Evolutionary conservation across 208 protist genomes (phyloP), one percentile per base, ranked within the genome.

Genomic region (Herpetomonas muscarum): DNA sequence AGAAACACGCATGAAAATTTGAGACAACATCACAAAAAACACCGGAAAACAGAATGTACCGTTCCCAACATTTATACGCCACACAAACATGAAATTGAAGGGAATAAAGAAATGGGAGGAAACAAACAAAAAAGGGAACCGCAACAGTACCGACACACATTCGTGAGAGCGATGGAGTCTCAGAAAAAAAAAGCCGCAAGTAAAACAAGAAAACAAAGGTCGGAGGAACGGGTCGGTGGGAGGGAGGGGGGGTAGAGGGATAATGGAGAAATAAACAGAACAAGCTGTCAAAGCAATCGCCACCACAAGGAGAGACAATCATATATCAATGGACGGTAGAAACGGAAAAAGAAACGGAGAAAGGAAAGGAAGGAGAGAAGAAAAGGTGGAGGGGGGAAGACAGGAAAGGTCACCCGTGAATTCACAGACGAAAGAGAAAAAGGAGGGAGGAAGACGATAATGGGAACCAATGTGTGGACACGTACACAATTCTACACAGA

Each of bases 201-300:
- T 21, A 32, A 47, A 61, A 30, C 4, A 46, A 45, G 13, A 21
- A n/a, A n/a, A 2, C 19, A 21, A 22, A 46, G 36, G 41, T 10
- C 3, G 41, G 22, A 19, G 41, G 7, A 19, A n/a, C 5, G 17
- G 41, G 17, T 19, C 3, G 7, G 17, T 34, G 41, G 24, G 21
- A 21, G 17, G 28, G 26, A 59, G 37, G 59, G 37, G 24, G 37
- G 45, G 7, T 4, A 62, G 22, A 58, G 45, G 15, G 24, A 59
- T 39, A 74, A 49, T 15, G 55, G 62, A 71, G 71, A 48, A 61
- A 65, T 48, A 63, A 59, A 61, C 34, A 26, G 59, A 44, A 59
- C n/a, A n/a, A n/a, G n/a, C n/a, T n/a, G n/a, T n/a, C n/a, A n/a
- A n/a, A n/a, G n/a, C n/a, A n/a, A n/a, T n/a, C n/a, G n/a, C n/a